These are phyloP conservation scores for Rhizopus stolonifer DNA, from an alignment of 371 early-diverging fungal species.

Conservation along the genomic window DNA sequence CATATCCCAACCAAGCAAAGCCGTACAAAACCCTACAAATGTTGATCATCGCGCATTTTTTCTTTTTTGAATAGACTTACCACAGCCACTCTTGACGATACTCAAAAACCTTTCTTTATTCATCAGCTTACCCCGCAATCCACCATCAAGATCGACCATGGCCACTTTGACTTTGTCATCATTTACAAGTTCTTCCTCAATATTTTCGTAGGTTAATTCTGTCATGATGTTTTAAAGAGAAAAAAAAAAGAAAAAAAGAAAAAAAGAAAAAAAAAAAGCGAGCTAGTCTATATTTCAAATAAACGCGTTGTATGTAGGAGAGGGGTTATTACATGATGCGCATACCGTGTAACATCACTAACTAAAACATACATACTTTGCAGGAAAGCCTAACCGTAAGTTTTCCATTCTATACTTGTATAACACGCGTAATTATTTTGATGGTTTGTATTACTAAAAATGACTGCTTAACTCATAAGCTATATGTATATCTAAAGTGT, in stretches of 20 bases:
- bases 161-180: constrained; percentile 59
- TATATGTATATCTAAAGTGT: too few relatives aligned
- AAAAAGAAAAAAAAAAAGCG: constrained; percentile 11
- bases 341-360: too few relatives aligned
- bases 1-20: constrained; percentile 88
- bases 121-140: constrained; percentile 76
- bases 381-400: too few relatives aligned
- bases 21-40: constrained; percentile 72
- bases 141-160: constrained; percentile 76
- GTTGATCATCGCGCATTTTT: neutral
- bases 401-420: too few relatives aligned
- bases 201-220: constrained; percentile 26
- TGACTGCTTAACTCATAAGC: too few relatives aligned
- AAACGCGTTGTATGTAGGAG: too few relatives aligned
- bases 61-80: constrained; percentile 33
- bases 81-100: constrained; percentile 65
- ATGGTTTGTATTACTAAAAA: too few relatives aligned
- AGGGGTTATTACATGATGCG: too few relatives aligned
- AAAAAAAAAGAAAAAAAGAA: constrained; percentile 3
- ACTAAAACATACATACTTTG: too few relatives aligned
- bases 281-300: too few relatives aligned
- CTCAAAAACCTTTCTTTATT: constrained; percentile 67
- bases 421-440: too few relatives aligned
- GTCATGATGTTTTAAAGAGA: neutral
- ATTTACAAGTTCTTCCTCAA: constrained; percentile 33